Evolutionary conservation across 2,329 filamentous ascomycete genomes (phyloP).

Genomic region (Pseudogymnoascus sp.): DNA sequence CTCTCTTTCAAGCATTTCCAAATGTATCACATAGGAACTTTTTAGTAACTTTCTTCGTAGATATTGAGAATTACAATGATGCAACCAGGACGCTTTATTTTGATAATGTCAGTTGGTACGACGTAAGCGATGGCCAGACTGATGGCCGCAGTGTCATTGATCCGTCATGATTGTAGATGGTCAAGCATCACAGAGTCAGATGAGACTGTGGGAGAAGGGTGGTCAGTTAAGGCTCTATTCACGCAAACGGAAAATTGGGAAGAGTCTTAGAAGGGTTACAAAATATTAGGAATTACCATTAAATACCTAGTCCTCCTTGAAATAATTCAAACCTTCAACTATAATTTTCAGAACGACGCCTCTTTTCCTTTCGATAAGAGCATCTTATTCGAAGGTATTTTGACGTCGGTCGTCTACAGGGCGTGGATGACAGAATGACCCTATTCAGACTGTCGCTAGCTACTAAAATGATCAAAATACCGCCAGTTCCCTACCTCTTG

Average conservation of each 20-base stretch:
- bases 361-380: too few relatives aligned
- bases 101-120: background rate
- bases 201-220: background rate
- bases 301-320: background rate
- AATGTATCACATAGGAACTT: background rate
- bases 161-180: background rate
- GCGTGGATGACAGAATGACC: too few relatives aligned
- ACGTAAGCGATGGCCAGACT: background rate
- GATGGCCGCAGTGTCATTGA: background rate
- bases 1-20: background rate
- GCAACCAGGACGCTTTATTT: background rate
- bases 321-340: background rate
- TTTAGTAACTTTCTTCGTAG: background rate
- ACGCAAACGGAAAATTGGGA: background rate
- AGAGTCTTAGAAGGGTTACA: background rate
- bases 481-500: background rate
- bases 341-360: background rate
- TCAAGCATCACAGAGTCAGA: background rate
- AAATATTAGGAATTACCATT: background rate
- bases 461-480: background rate
- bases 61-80: background rate
- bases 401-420: too few relatives aligned
- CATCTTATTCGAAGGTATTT: too few relatives aligned
- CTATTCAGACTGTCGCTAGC: too few relatives aligned
- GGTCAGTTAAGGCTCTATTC: background rate